Conservation (phyloP, 345 rosid genomes). For the Euphorbia lathyris region DNA sequence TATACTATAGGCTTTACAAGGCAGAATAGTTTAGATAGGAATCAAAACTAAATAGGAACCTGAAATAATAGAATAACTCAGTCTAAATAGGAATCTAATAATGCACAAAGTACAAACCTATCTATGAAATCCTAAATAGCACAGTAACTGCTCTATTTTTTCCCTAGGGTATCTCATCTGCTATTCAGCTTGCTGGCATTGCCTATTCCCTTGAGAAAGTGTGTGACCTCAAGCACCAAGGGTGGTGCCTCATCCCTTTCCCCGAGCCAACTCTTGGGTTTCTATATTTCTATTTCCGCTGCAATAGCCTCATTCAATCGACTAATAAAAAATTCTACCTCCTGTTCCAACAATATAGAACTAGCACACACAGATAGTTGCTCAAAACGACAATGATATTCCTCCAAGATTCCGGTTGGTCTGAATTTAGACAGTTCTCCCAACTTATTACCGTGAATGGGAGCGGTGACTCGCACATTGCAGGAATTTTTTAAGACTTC, state of each 20-base stretch:
- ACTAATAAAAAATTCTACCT: not conserved
- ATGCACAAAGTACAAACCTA: not conserved
- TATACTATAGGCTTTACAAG: not conserved
- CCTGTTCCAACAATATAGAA: not conserved
- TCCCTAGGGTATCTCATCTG: not conserved
- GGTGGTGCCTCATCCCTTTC: not conserved
- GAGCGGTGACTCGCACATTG: too few relatives aligned
- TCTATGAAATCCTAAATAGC: not conserved
- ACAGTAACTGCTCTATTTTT: not conserved
- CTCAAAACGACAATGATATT: not conserved
- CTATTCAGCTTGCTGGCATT: not conserved
- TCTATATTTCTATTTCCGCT: not conserved
- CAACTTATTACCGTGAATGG: too few relatives aligned
- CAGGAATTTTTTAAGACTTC: too few relatives aligned
- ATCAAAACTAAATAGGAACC: not conserved
- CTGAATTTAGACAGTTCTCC: too few relatives aligned
- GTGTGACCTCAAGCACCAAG: not conserved
- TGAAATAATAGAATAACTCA: not conserved
- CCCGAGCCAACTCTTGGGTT: not conserved
- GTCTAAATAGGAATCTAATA: not conserved
- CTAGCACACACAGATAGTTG: not conserved
- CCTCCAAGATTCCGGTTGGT: too few relatives aligned
- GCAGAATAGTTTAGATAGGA: not conserved
- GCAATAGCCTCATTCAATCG: not conserved
- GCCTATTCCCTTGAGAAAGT: not conserved